A percentile compares a stretch with the other conserved stretches of the same genome.
Evolutionary conservation across 1,139 yeast species (phyloP).

Genomic region (Saccharomyces pastorianus): DNA sequence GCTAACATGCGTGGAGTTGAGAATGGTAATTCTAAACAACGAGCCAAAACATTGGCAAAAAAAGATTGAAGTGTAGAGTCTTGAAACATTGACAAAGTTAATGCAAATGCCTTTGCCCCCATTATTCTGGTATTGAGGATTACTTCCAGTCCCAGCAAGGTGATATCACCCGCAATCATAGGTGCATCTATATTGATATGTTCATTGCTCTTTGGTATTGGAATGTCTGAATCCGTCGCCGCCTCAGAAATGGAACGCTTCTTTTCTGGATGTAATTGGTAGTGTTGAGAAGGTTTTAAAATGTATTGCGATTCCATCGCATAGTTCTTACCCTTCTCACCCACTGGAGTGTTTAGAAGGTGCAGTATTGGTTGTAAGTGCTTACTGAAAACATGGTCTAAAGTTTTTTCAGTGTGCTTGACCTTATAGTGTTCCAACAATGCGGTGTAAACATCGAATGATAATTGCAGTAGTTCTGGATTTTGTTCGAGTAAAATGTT

Average conservation of each 20-base stretch:
- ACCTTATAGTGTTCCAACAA: slow-evolving; percentile 44
- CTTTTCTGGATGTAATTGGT: slow-evolving; percentile 27
- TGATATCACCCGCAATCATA: slow-evolving; percentile 82
- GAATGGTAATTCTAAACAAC: slow-evolving; percentile 41
- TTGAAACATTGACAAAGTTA: slow-evolving; percentile 49
- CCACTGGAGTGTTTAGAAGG: slow-evolving; percentile 85
- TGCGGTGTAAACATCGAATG: slow-evolving; percentile 54
- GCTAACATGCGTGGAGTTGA: slow-evolving; percentile 74
- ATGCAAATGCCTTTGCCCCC: slow-evolving; percentile 72
- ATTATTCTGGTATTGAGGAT: slow-evolving; percentile 69
- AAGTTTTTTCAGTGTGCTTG: slow-evolving; percentile 32
- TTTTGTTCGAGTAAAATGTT: slow-evolving; percentile 86
- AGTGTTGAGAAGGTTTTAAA: slow-evolving; percentile 58
- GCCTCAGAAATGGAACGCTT: slow-evolving; percentile 28
- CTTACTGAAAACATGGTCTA: slow-evolving; percentile 43
- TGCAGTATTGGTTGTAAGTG: slow-evolving; percentile 59
- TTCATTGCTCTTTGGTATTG: slow-evolving; percentile 47
- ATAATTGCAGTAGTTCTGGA: slow-evolving; percentile 55
- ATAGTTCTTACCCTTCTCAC: slow-evolving; percentile 82
- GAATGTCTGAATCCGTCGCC: slow-evolving; percentile 31
- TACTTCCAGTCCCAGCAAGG: slow-evolving; percentile 69
- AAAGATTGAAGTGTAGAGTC: slow-evolving; percentile 37
- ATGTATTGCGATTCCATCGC: slow-evolving; percentile 69
- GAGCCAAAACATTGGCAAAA: slow-evolving; percentile 30
- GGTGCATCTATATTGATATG: slow-evolving; percentile 88